phyloP scores from a whole-genome alignment of 2,329 filamentous ascomycete species.

The Thelonectria rubi region DNA sequence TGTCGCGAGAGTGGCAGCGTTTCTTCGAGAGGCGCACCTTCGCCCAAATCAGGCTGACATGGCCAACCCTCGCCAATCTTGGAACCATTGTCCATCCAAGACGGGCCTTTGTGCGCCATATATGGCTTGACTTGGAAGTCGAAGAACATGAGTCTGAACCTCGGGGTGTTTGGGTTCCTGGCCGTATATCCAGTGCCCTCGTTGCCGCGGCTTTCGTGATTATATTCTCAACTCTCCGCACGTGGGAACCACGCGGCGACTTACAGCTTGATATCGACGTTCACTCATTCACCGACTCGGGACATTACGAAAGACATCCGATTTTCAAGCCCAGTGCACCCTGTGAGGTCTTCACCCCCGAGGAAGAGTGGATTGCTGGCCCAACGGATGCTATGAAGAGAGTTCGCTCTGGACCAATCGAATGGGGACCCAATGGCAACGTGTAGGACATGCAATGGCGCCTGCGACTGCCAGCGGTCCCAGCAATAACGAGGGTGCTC shows the following conservation, averaged over 20 bases:
- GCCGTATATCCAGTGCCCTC: slow-evolving; percentile 29
- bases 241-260: slow-evolving; percentile 40
- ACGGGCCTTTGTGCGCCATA: slow-evolving; percentile 36
- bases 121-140: slow-evolving; percentile 39
- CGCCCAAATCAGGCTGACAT: slow-evolving; percentile 43
- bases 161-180: slow-evolving; percentile 9
- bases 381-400: too few species aligned
- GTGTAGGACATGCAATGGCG: too few species aligned
- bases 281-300: slow-evolving; percentile 46
- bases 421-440: too few species aligned
- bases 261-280: slow-evolving; percentile 47
- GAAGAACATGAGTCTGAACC: slow-evolving; percentile 29
- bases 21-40: slow-evolving; percentile 20
- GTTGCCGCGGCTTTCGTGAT: slow-evolving; percentile 34
- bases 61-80: slow-evolving; percentile 42
- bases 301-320: slow-evolving; percentile 47
- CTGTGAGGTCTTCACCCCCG: too few species aligned
- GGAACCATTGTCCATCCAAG: slow-evolving; percentile 42
- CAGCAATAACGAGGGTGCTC: too few species aligned
- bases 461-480: too few species aligned
- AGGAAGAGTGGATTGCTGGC: too few species aligned
- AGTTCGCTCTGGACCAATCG: too few species aligned
- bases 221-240: slow-evolving; percentile 44
- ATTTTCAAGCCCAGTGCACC: slow-evolving; percentile 28
- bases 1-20: slow-evolving; percentile 23